phyloP scores from a whole-genome alignment of 768 basidiomycete species.

The Mycena latifolia region DNA sequence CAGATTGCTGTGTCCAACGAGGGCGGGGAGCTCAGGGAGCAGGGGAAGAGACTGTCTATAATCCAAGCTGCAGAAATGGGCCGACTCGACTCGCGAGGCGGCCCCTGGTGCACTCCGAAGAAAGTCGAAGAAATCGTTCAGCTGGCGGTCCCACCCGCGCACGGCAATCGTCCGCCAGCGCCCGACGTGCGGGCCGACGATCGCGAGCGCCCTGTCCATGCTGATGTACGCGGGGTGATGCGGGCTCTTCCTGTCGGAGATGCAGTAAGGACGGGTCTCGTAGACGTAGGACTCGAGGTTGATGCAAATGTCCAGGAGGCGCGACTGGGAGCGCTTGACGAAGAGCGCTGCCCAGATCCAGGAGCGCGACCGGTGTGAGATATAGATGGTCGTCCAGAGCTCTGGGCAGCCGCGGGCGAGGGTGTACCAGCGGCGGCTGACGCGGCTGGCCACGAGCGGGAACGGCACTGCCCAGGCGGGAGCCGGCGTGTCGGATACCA shows the following conservation, averaged over 20 bases:
- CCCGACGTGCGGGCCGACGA: slow-evolving; percentile 13
- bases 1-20: background rate
- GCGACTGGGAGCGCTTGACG: background rate
- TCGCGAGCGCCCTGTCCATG: background rate
- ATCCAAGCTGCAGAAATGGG: background rate
- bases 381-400: slow-evolving; percentile 40
- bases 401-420: slow-evolving; percentile 42
- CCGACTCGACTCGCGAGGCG: slow-evolving; percentile 2
- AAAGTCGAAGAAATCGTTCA: background rate
- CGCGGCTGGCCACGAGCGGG: slow-evolving; percentile 43
- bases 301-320: slow-evolving; percentile 1
- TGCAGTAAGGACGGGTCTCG: background rate
- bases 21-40: background rate
- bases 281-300: background rate
- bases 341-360: slow-evolving; percentile 3
- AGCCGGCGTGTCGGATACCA: slow-evolving; percentile 3
- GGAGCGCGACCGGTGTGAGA: background rate
- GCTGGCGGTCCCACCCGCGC: background rate
- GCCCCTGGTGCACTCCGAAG: background rate
- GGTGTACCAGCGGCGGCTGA: slow-evolving; percentile 47
- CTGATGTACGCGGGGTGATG: background rate
- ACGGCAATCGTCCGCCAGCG: slow-evolving; percentile 3
- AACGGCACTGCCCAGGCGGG: slow-evolving; percentile 26
- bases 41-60: background rate
- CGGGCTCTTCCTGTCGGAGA: too few species aligned